Conservation (phyloP, 345 rosid genomes). For the Heritiera littoralis region DNA sequence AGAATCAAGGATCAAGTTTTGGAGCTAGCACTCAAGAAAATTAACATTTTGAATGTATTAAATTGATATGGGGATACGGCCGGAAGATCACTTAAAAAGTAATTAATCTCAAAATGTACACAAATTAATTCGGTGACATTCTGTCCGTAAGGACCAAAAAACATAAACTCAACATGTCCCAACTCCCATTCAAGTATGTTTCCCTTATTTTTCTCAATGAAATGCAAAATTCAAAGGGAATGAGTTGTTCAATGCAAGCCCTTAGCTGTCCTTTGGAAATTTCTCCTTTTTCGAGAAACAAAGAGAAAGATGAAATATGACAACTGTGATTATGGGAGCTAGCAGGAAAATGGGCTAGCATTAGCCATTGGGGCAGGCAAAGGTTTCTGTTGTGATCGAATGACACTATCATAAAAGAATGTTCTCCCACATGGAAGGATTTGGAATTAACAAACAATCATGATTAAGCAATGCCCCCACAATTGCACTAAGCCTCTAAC, state of each 20-base stretch:
- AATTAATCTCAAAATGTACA: too few relatives aligned
- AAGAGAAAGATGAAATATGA: slow-evolving; percentile 6
- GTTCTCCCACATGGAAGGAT: slow-evolving; percentile 39
- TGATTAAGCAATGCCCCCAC: slow-evolving; percentile 28
- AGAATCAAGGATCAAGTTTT: too few relatives aligned
- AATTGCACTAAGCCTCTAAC: neutral
- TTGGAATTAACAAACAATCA: slow-evolving; percentile 22
- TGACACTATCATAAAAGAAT: slow-evolving; percentile 32
- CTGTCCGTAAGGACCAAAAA: neutral
- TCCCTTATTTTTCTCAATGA: slow-evolving; percentile 13
- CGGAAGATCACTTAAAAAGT: too few relatives aligned
- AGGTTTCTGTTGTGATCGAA: slow-evolving; percentile 5
- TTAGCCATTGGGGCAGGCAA: neutral
- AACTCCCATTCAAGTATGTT: slow-evolving; percentile 31
- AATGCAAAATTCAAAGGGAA: slow-evolving; percentile 12
- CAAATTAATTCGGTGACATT: too few relatives aligned
- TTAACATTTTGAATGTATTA: too few relatives aligned
- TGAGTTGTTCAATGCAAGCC: slow-evolving; percentile 16
- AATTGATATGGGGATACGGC: too few relatives aligned
- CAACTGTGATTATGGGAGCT: neutral
- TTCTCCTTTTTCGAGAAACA: slow-evolving; percentile 7
- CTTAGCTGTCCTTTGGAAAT: slow-evolving; percentile 28
- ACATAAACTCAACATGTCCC: slow-evolving; percentile 35
- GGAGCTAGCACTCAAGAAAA: too few relatives aligned
- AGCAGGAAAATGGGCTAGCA: neutral